Base-by-base conservation (phyloP, 176 grass and related monocot genomes). In the Metroxylon sagu region DNA sequence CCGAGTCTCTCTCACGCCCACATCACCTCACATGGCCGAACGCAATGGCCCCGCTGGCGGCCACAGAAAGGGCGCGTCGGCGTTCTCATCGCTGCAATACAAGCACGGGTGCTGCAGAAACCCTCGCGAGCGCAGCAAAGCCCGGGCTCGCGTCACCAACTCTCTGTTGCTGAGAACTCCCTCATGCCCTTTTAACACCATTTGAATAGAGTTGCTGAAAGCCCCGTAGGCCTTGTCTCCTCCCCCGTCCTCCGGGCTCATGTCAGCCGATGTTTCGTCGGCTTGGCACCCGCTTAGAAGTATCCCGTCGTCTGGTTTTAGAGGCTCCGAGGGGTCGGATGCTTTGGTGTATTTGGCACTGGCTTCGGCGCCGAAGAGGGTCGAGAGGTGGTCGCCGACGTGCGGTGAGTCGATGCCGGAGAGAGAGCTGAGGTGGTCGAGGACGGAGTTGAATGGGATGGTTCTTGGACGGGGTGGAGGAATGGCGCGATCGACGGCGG, bases 221-320 rank as follows among this genome's bases (percentile, higher is more conserved):
- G 82, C 90, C 39, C 85, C 90, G 18, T 73, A 86, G 6, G 90
- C 62, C 73, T 83, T 81, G n/a, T 72, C 65, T 3, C 49, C 67
- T 2, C 35, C 35, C 29, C 57, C 65, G 0, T 43, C 64, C 16
- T 52, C 48, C 14, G 12, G 59, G 21, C 68, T 12, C 64, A 86
- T 80, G 69, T 95, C 90, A 2, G 74, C 71, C 0, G 82, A 95
- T 7, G 79, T 86, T 82, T 95, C 85, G 66, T 89, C 56, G 15
- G 64, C 62, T 76, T 95, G 82, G 73, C 90, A 95, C 56, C 85
- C 85, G 59, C 85, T 95, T 31, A 95, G 82, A 19, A 95, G 82
- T 62, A 86, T 83, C 39, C 82, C 90, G 4, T 60, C 71, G 61
- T 88, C 78, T 16, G n/a, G 6, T 29, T n/a, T 29, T 6, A 7